Conservation (phyloP, 139 green algal species). For the Chlorella sp. region DNA sequence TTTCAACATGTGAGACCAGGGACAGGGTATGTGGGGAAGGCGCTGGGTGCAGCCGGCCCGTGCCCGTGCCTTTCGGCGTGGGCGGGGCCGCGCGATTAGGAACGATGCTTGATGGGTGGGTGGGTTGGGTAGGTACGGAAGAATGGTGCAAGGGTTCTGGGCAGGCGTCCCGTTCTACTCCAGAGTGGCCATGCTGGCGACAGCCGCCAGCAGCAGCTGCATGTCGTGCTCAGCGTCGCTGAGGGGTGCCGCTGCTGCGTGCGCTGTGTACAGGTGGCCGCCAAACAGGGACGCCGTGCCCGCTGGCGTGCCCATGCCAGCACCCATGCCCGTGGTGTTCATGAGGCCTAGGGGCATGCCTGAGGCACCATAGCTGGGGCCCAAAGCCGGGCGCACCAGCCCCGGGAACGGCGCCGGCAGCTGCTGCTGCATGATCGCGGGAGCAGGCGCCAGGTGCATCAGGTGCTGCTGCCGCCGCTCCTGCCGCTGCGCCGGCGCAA, state of each 20-base stretch:
- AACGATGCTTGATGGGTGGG: too few species aligned
- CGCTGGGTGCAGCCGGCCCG: too few species aligned
- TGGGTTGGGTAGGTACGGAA: too few species aligned
- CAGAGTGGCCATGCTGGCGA: conserved; percentile 18
- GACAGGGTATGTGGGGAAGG: too few species aligned
- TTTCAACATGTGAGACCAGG: too few species aligned
- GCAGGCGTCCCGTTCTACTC: not conserved
- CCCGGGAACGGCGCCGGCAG: conserved; percentile 2
- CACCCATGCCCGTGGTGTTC: not conserved
- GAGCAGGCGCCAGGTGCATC: not conserved
- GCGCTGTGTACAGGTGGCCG: not conserved
- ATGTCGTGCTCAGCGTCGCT: conserved; percentile 15
- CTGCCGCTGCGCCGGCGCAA: not conserved
- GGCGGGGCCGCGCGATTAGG: too few species aligned
- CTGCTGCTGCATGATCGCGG: not conserved
- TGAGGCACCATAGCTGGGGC: not conserved
- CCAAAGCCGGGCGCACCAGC: not conserved
- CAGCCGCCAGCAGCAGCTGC: conserved; percentile 23
- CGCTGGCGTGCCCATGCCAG: not conserved
- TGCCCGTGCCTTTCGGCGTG: too few species aligned
- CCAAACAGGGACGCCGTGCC: too few species aligned
- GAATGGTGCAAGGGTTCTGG: too few species aligned
- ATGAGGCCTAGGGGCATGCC: not conserved
- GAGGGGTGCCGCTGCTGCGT: not conserved
- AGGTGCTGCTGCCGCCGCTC: not conserved